Conservation (phyloP, 2,329 filamentous ascomycete species). For the Colletotrichum salicis region DNA sequence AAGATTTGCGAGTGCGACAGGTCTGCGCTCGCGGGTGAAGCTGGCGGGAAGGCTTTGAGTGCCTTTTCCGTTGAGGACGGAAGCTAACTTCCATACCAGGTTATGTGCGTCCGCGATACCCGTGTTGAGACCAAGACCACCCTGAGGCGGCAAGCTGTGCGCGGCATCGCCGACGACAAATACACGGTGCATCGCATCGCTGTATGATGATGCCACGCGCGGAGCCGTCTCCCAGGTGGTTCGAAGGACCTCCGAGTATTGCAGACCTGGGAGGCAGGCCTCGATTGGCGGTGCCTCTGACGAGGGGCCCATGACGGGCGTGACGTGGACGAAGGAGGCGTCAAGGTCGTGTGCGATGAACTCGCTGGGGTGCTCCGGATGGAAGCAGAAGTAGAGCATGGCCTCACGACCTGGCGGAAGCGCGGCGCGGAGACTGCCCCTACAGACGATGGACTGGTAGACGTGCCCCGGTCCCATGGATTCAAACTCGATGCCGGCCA, state of each 20-base stretch:
- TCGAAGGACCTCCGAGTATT: constrained; percentile 18
- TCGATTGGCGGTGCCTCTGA: constrained; percentile 16
- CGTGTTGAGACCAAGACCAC: constrained; percentile 69
- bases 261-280: constrained; percentile 27
- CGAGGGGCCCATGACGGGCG: constrained; percentile 13
- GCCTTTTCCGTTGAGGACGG: constrained; percentile 8
- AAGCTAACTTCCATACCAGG: constrained; percentile 59
- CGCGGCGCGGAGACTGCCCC: constrained; percentile 24
- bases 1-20: constrained; percentile 26
- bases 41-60: constrained; percentile 7
- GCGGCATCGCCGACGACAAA: constrained; percentile 66
- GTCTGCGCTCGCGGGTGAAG: constrained; percentile 18
- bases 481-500: constrained; percentile 15
- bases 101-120: constrained; percentile 67
- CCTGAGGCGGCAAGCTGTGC: constrained; percentile 66
- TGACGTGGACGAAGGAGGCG: constrained; percentile 24
- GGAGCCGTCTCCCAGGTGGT: constrained; percentile 28
- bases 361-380: constrained; percentile 26
- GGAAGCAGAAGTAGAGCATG: constrained; percentile 32
- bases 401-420: constrained; percentile 21
- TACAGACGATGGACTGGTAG: constrained; percentile 26
- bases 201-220: constrained; percentile 18
- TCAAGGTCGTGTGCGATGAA: constrained; percentile 26
- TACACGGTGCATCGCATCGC: constrained; percentile 41
- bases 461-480: constrained; percentile 17